Evolutionary conservation across 139 green algal genomes (phyloP), one percentile per base, ranked within the genome.

Genomic region (Chloropicon primus): DNA sequence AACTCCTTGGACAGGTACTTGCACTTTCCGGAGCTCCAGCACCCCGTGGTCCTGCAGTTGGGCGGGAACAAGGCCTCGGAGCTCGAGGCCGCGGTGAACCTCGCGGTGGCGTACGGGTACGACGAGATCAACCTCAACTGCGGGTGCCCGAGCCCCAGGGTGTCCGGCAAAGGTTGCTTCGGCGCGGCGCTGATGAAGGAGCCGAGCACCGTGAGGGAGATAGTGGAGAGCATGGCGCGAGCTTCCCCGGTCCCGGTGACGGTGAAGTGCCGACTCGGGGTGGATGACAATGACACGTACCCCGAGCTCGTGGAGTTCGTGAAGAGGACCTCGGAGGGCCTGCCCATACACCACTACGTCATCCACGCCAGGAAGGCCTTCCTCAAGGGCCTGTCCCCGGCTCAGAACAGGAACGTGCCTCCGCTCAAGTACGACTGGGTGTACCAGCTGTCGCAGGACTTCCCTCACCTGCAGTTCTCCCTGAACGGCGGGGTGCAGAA

Each of bases 101-200:
- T 89, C 41, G 28, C 1, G 22, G 84, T 84, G 0, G 24, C 25
- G 2, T 94, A 94, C 53, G 88, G 85, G 22, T 97, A 97, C 62
- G 92, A 96, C 54, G 92, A 96, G 78, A 94, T 97, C 82, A 97
- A 97, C 85, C 82, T 97, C 17, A 97, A 97, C 80, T 97, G 93
- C 76, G 93, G 93, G 72, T 97, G 91, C 85, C 92, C 92, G 27
- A 88, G 89, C 77, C 90, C 95, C 78, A 84, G 90, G 2, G 93
- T 97, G 26, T 92, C 93, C 2, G 92, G 93, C 2, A 89, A 90
- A 0, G 93, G 93, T 27, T 97, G 93, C 85, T 97, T 97, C 82
- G 93, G 93, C 1, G 93, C 92, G 0, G 80, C 88, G 0, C 78
- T 97, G 22, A 97, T 97, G 93, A 77, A 93, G 77, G 74, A 89